These are phyloP conservation scores for Ampelomyces quisqualis DNA, from an alignment of 2,329 filamentous ascomycete genomes.

Conservation along the genomic window DNA sequence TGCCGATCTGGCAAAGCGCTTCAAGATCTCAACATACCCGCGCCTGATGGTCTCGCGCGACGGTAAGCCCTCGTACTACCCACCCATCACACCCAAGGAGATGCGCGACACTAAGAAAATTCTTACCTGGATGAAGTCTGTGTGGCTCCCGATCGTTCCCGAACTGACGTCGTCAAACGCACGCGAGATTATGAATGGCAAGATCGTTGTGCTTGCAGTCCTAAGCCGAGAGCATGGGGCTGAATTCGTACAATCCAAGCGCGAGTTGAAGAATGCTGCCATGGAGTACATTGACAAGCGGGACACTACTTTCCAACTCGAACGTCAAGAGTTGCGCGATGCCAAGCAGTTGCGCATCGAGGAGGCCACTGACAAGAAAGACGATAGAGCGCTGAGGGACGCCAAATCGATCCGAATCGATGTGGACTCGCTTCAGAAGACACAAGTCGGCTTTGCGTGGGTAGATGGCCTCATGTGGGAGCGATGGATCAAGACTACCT, in stretches of 20 bases:
- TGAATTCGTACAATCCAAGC: conserved; percentile 73
- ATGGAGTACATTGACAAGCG: conserved; percentile 99
- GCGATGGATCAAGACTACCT: conserved; percentile 92
- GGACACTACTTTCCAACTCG: conserved; percentile 84
- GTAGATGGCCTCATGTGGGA: conserved; percentile 98
- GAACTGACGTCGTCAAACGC: conserved; percentile 91
- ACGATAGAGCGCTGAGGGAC: conserved; percentile 79
- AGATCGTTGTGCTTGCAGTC: conserved; percentile 90
- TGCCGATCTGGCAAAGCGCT: conserved; percentile 70
- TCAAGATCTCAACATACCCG: conserved; percentile 98
- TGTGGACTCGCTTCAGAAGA: conserved; percentile 82
- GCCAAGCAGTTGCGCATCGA: conserved; percentile 94
- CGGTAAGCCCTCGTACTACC: conserved; percentile 87
- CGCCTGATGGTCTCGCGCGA: conserved; percentile 85
- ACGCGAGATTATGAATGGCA: conserved; percentile 90
- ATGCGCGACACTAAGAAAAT: conserved; percentile 86
- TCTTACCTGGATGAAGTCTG: conserved; percentile 89
- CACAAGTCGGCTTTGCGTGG: conserved; percentile 94
- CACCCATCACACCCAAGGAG: conserved; percentile 79
- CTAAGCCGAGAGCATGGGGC: conserved; percentile 77
- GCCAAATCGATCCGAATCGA: conserved; percentile 92
- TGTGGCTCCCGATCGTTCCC: conserved; percentile 94
- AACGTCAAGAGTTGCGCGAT: conserved; percentile 89
- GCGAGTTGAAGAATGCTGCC: conserved; percentile 93
- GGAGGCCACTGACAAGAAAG: conserved; percentile 89